Percentiles rank a stretch among this genome's conserved stretches.
Evolutionary conservation across 768 basidiomycete genomes (phyloP).

Genomic region (Pisolithus albus): DNA sequence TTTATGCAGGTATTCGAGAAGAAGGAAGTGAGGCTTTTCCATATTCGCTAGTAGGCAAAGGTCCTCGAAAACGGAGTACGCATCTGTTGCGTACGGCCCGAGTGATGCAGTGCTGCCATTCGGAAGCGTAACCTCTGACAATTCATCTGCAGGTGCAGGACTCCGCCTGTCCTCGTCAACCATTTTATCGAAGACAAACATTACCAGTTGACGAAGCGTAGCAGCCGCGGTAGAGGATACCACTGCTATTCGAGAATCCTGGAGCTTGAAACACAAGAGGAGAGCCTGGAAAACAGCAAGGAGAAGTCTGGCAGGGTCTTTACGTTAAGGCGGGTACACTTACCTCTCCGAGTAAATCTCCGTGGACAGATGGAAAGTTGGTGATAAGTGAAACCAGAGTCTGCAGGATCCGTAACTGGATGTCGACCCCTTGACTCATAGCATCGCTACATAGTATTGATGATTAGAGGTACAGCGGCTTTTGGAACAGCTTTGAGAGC

Average conservation of each 20-base stretch:
- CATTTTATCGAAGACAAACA: constrained; percentile 97
- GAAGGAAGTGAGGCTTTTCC: constrained; percentile 74
- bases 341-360: constrained; percentile 74
- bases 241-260: constrained; percentile 92
- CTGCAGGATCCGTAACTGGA: constrained; percentile 90
- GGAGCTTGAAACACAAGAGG: constrained; percentile 89
- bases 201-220: constrained; percentile 89
- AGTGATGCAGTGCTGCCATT: constrained; percentile 59
- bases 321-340: constrained; percentile 20
- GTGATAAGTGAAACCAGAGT: constrained; percentile 88
- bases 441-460: constrained; percentile 82
- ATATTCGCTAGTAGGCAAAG: constrained; percentile 82
- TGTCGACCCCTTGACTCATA: constrained; percentile 92
- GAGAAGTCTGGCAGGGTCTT: neutral
- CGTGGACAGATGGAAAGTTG: constrained; percentile 78
- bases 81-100: constrained; percentile 73
- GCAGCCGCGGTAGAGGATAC: constrained; percentile 97
- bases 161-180: constrained; percentile 62
- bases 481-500: constrained; percentile 79
- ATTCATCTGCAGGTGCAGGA: constrained; percentile 5
- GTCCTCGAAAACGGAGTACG: constrained; percentile 87
- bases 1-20: constrained; percentile 76
- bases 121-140: constrained; percentile 51
- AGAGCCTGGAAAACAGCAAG: constrained; percentile 52
- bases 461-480: constrained; percentile 68